Percentiles rank a stretch among this genome's conserved stretches.
Conservation (phyloP, 305 asterid genomes). For the Solanum hybrid region DNA sequence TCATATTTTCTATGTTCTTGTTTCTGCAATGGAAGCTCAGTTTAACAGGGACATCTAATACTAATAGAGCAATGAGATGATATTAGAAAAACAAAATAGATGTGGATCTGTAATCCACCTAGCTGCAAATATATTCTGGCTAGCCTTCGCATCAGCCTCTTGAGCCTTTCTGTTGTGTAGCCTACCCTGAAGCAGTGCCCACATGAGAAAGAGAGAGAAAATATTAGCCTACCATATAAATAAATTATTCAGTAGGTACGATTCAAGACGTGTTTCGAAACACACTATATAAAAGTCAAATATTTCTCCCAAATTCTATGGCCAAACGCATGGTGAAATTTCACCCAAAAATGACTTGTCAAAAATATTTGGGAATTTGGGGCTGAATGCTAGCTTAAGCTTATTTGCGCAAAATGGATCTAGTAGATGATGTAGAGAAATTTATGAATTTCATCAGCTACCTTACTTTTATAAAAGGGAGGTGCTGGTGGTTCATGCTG, state of each 20-base stretch:
- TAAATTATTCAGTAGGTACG: not conserved
- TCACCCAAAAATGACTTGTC: not conserved
- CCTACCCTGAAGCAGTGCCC: constrained; percentile 47
- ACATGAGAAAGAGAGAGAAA: constrained; percentile 11
- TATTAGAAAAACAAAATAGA: not conserved
- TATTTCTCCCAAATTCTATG: not conserved
- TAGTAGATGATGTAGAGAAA: not conserved
- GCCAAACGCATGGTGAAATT: not conserved
- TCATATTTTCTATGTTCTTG: constrained; percentile 42
- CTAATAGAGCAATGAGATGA: not conserved
- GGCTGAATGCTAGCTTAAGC: not conserved
- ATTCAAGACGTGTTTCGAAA: not conserved
- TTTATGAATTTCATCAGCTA: not conserved
- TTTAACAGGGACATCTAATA: not conserved
- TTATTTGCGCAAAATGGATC: not conserved
- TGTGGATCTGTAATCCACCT: constrained; percentile 35
- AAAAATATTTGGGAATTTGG: not conserved
- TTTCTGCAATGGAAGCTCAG: constrained; percentile 44
- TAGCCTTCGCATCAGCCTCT: constrained; percentile 87
- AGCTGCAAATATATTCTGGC: constrained; percentile 63
- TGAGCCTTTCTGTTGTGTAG: constrained; percentile 57
- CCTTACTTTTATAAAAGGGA: not conserved
- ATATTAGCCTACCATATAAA: not conserved
- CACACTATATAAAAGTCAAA: not conserved
- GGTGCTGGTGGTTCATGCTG: not conserved